Base-by-base conservation (phyloP, 129 eudicot species). In the Deinandra increscens region DNA sequence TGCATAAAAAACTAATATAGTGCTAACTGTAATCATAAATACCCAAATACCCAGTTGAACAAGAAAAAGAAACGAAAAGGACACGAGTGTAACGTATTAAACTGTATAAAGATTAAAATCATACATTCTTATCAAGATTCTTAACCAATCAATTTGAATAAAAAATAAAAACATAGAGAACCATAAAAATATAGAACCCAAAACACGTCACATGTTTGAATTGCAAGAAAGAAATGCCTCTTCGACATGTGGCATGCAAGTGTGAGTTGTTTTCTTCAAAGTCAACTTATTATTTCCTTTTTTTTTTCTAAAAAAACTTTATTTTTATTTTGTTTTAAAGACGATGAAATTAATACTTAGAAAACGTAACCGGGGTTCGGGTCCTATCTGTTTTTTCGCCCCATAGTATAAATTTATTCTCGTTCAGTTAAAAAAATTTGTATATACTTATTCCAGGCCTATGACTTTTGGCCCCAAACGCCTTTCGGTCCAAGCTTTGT, bases 201-300 rank as follows among this genome's bases (percentile, higher is more conserved):
- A 14, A 50, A 14, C 71, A 74, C 78, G 70, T 73, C 78, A 73
- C 39, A 64, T 33, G 71, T 73, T 73, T 73, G 78, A 73, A 64
- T 51, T 73, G 51, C 64, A 49, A 43, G 55, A 36, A 19, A 64
- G 33, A 73, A 51, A 53, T 73, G 38, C 62, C 33, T 36, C 64
- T 63, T 73, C 64, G 37, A 50, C 71, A 73, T 51, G 54, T 73
- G 78, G 54, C 78, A 73, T 63, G 18, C 78, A 37, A 73, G 19
- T 22, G 23, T 9, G 71, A 49, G 5, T 63, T 62, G 20, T 10
- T 73, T 49, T 17, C 59, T 20, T 48, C 7, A 73, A 62, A 73
- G 78, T 73, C 71, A 63, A 73, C 71, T 73, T 73, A 34, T 61
- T 45, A 38, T 14, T 58, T 58, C 4, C 29, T 20, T 49, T 60